These are phyloP conservation scores for Durio zibethinus DNA, from an alignment of 345 rosid genomes.

Conservation along the genomic window DNA sequence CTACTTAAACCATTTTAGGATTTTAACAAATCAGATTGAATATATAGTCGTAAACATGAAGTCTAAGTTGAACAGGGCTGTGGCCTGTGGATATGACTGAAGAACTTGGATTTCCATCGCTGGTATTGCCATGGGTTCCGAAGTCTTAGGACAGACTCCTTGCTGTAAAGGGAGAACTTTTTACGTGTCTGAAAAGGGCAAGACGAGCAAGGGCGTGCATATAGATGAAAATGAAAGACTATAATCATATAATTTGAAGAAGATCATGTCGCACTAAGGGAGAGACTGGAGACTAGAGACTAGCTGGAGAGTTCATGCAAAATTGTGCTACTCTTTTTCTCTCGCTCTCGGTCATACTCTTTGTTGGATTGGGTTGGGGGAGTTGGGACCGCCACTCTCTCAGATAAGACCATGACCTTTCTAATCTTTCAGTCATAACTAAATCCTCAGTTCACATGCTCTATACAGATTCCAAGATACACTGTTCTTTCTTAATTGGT, in stretches of 20 bases:
- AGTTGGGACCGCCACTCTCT: constrained; percentile 15
- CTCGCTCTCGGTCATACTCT: not conserved
- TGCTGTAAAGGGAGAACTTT: not conserved
- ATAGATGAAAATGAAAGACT: constrained; percentile 8
- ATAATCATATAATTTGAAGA: not conserved
- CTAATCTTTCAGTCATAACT: not conserved
- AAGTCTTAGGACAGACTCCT: not conserved
- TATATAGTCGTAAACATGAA: not conserved
- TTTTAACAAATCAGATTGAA: too few relatives aligned
- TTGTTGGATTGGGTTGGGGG: not conserved
- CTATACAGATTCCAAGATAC: not conserved
- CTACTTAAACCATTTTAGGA: too few relatives aligned
- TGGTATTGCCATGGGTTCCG: not conserved
- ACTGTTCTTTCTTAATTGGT: not conserved
- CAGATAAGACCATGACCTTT: not conserved
- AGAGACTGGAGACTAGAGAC: too few relatives aligned
- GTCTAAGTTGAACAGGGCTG: not conserved
- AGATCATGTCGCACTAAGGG: constrained; percentile 4
- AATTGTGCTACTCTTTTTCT: not conserved
- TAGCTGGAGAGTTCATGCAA: not conserved
- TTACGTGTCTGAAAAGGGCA: constrained; percentile 16
- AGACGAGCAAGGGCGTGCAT: constrained; percentile 22
- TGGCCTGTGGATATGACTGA: not conserved
- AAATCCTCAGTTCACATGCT: constrained; percentile 11
- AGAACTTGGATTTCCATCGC: not conserved